phyloP scores from a whole-genome alignment of 2,329 filamentous ascomycete genomes.

The Curvularia eragrostidis region DNA sequence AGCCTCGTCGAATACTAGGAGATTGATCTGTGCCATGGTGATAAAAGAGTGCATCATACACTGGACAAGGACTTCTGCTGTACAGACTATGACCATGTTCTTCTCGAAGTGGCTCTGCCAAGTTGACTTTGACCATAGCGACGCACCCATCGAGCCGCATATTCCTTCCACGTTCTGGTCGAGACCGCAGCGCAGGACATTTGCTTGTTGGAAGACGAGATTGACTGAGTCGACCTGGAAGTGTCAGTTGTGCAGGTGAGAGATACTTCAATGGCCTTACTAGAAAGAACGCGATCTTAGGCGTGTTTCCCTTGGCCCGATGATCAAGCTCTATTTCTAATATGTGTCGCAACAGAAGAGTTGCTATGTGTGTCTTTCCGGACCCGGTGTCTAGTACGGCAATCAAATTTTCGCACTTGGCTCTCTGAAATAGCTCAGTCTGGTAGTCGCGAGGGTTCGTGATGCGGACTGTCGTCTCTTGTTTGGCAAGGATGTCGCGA shows the following conservation, averaged over 20 bases:
- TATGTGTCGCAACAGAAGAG: slow-evolving; percentile 77
- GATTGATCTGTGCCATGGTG: slow-evolving; percentile 80
- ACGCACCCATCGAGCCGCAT: slow-evolving; percentile 71
- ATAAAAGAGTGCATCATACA: slow-evolving; percentile 82
- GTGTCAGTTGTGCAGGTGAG: slow-evolving; percentile 7
- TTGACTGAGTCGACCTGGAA: slow-evolving; percentile 80
- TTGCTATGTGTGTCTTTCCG: slow-evolving; percentile 96
- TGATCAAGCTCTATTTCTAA: slow-evolving; percentile 79
- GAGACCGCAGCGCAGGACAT: slow-evolving; percentile 81
- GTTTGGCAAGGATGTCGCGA: slow-evolving; percentile 60
- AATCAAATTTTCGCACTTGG: slow-evolving; percentile 85
- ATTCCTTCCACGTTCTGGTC: slow-evolving; percentile 76
- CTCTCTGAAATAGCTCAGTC: slow-evolving; percentile 85
- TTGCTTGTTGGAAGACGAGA: slow-evolving; percentile 86
- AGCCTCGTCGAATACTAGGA: slow-evolving; percentile 94
- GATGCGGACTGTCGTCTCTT: slow-evolving; percentile 66
- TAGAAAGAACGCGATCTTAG: slow-evolving; percentile 82
- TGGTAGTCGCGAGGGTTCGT: slow-evolving; percentile 88
- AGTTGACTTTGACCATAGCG: slow-evolving; percentile 66
- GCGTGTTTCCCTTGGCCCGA: slow-evolving; percentile 65
- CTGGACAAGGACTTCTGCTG: slow-evolving; percentile 82
- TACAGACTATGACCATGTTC: slow-evolving; percentile 89
- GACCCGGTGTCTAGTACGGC: slow-evolving; percentile 95
- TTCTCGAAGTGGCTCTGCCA: slow-evolving; percentile 66
- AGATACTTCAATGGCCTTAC: slow-evolving; percentile 51